Conservation (phyloP, 306 rosid genomes). For the Begonia loranthoides region DNA sequence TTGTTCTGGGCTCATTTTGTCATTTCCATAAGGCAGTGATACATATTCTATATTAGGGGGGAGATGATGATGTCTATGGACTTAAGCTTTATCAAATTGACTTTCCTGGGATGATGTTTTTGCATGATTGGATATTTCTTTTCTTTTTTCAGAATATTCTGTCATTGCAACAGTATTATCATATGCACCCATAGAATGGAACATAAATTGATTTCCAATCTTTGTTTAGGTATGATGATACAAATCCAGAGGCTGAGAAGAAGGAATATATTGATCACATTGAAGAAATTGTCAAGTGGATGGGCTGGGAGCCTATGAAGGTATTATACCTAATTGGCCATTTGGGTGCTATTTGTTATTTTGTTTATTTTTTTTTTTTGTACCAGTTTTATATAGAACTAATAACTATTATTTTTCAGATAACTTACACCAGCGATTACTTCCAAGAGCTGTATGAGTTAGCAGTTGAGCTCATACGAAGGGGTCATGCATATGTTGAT, state of each 20-base stretch:
- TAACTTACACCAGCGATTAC: constrained; percentile 89
- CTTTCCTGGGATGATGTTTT: no score
- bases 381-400: constrained; percentile 9
- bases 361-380: neutral
- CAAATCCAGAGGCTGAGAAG: constrained; percentile 94
- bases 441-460: constrained; percentile 86
- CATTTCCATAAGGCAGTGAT: no score
- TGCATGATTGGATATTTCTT: no score
- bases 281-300: constrained; percentile 91
- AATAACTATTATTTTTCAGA: constrained; percentile 28
- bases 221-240: constrained; percentile 74
- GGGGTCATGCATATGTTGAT: constrained; percentile 90
- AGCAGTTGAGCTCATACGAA: constrained; percentile 84
- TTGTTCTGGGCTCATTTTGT: constrained; percentile 3
- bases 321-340: constrained; percentile 18
- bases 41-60: no score
- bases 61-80: no score
- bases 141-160: no score
- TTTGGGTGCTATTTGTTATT: neutral
- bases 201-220: neutral
- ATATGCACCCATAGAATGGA: no score
- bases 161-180: no score
- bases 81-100: no score
- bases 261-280: constrained; percentile 94
- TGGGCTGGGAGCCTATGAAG: constrained; percentile 97